A percentile compares a stretch with the other conserved stretches of the same genome.
phyloP scores from a whole-genome alignment of 1,284 basidiomycete genomes.

The Flammula alnicola region DNA sequence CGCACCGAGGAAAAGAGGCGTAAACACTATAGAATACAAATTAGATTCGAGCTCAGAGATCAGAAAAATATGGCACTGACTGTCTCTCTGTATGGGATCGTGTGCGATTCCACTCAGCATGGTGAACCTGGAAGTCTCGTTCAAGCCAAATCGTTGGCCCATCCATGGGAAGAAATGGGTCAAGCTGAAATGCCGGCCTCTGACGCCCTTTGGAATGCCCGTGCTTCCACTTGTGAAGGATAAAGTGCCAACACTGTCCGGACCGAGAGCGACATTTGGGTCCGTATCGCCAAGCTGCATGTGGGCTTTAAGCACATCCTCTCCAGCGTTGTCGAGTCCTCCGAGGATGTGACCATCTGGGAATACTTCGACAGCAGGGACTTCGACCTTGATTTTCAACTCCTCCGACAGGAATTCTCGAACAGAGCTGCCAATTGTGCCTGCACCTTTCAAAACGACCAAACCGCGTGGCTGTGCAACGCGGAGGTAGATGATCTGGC shows the following conservation, averaged over 20 bases:
- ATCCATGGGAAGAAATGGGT: slow-evolving; percentile 99
- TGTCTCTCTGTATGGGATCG: slow-evolving; percentile 99
- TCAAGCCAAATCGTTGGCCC: slow-evolving; percentile 86
- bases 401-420: slow-evolving; percentile 85
- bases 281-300: slow-evolving; percentile 66
- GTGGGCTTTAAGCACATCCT: slow-evolving; percentile 61
- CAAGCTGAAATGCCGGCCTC: slow-evolving; percentile 92
- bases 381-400: slow-evolving; percentile 89
- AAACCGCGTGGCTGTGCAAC: slow-evolving; percentile 95
- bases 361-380: slow-evolving; percentile 86
- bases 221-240: slow-evolving; percentile 98
- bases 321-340: slow-evolving; percentile 48
- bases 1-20: slow-evolving; percentile 97
- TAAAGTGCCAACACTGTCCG: slow-evolving; percentile 94
- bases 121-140: slow-evolving; percentile 85
- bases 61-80: too few species aligned
- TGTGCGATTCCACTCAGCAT: slow-evolving; percentile 99
- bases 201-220: slow-evolving; percentile 97
- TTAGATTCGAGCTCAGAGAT: too few species aligned
- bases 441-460: slow-evolving; percentile 91
- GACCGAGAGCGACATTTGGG: slow-evolving; percentile 87
- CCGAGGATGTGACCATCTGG: slow-evolving; percentile 70
- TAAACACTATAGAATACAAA: slow-evolving; percentile 82
- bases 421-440: slow-evolving; percentile 81
- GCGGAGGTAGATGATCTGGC: slow-evolving; percentile 95